phyloP scores from a whole-genome alignment of 202 grass and related monocot species.

The Dendrocalamus latiflorus region DNA sequence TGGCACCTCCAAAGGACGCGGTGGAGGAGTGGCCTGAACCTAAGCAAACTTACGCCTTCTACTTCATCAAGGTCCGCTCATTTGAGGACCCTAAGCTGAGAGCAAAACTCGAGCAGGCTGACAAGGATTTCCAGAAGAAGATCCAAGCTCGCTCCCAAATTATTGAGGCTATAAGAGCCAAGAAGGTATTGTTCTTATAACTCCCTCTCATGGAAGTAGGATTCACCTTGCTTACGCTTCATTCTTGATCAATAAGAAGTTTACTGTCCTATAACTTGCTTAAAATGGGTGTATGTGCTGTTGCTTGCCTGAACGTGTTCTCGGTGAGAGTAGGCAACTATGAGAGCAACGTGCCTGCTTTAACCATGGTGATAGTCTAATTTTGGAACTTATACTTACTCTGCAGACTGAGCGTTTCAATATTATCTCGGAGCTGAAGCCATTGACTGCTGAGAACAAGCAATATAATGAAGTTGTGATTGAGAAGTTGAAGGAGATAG shows the following conservation, averaged over 20 bases:
- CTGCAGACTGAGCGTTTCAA: too few species aligned
- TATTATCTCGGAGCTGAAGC: too few species aligned
- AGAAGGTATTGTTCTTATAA: conserved; percentile 60
- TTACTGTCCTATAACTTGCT: not conserved
- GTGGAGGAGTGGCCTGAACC: conserved; percentile 78
- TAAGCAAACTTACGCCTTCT: conserved; percentile 60
- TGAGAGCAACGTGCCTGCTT: too few species aligned
- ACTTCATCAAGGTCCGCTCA: conserved; percentile 63
- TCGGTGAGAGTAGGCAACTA: too few species aligned
- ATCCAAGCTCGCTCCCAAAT: conserved; percentile 58
- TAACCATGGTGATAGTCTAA: too few species aligned
- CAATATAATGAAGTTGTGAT: too few species aligned
- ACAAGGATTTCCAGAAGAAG: conserved; percentile 80
- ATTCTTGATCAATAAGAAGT: too few species aligned
- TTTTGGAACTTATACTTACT: too few species aligned
- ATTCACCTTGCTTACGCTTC: not conserved
- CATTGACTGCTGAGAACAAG: too few species aligned
- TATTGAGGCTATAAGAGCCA: conserved; percentile 61
- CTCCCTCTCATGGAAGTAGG: not conserved
- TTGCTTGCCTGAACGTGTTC: too few species aligned
- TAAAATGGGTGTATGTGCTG: not conserved
- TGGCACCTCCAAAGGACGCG: conserved; percentile 61
- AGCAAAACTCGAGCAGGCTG: conserved; percentile 70
- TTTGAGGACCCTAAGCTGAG: conserved; percentile 85
- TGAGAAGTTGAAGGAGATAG: too few species aligned